Evolutionary conservation across 768 basidiomycete genomes (phyloP).

Genomic region (Boletus speciosus): DNA sequence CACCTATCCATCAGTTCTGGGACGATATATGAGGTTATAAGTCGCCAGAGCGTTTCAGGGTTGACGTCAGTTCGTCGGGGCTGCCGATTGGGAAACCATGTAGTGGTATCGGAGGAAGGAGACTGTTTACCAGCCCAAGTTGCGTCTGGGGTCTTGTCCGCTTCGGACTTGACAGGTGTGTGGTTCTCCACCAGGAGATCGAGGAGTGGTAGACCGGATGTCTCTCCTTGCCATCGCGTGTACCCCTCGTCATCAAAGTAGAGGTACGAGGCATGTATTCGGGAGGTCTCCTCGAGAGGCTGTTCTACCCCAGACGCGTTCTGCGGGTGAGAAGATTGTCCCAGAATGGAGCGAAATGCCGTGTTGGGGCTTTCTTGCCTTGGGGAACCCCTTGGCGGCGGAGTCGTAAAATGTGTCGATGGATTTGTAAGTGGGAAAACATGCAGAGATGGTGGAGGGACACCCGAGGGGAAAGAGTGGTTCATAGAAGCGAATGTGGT

Average conservation of each 20-base stretch:
- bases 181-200: constrained; percentile 79
- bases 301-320: constrained; percentile 36
- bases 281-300: constrained; percentile 54
- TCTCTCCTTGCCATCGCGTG: constrained; percentile 89
- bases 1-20: constrained; percentile 95
- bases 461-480: constrained; percentile 48
- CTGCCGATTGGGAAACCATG: constrained; percentile 85
- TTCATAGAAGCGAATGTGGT: constrained; percentile 39
- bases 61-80: constrained; percentile 74
- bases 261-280: constrained; percentile 74
- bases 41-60: constrained; percentile 83
- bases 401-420: constrained; percentile 66
- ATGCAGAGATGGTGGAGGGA: constrained; percentile 76
- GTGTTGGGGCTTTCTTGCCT: constrained; percentile 44
- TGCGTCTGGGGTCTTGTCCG: constrained; percentile 27
- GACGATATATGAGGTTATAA: constrained; percentile 80
- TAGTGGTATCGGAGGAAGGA: constrained; percentile 35
- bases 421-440: constrained; percentile 79
- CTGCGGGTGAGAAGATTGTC: constrained; percentile 30
- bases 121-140: constrained; percentile 32
- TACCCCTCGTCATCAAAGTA: constrained; percentile 87
- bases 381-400: constrained; percentile 41
- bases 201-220: constrained; percentile 85
- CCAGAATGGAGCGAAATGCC: constrained; percentile 41
- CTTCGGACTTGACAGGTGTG: constrained; percentile 37